Conservation (phyloP, 176 grass and related monocot species). For the Oryza meyeriana region DNA sequence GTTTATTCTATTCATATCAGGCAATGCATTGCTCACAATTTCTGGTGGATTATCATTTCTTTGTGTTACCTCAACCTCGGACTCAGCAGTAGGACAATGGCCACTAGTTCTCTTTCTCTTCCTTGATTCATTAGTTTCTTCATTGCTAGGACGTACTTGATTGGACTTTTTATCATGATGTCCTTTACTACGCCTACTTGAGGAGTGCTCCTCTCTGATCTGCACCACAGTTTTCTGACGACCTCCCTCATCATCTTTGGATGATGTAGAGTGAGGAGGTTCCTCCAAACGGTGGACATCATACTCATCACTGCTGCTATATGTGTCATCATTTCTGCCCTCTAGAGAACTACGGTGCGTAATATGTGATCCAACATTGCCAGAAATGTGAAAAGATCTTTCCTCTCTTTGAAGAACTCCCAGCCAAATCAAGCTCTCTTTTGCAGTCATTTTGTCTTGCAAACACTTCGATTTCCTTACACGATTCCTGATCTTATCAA, state of each 20-base stretch:
- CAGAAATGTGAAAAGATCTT: constrained; percentile 34
- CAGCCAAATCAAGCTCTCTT: constrained; percentile 84
- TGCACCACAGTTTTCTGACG: constrained; percentile 28
- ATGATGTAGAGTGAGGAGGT: constrained; percentile 44
- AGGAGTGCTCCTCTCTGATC: constrained; percentile 8
- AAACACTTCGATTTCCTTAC: constrained; percentile 56
- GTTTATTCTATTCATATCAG: constrained; percentile 31
- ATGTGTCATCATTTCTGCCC: constrained; percentile 43
- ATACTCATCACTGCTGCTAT: constrained; percentile 65
- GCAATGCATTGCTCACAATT: constrained; percentile 22
- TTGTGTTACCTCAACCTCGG: constrained; percentile 35
- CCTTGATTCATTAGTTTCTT: neutral
- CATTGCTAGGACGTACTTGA: constrained; percentile 22
- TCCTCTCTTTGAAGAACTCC: constrained; percentile 65
- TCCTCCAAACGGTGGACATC: constrained; percentile 55
- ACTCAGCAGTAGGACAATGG: constrained; percentile 11
- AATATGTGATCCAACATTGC: constrained; percentile 27
- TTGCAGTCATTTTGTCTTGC: constrained; percentile 66
- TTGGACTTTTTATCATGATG: neutral
- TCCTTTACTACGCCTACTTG: neutral
- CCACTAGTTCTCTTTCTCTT: constrained; percentile 16
- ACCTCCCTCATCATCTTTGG: constrained; percentile 46
- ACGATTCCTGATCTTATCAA: constrained; percentile 37
- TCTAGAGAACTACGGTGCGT: constrained; percentile 30
- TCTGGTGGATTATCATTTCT: constrained; percentile 17